These are phyloP conservation scores for Annulohypoxylon bovei DNA, from an alignment of 495 filamentous ascomycete species.

Conservation along the genomic window DNA sequence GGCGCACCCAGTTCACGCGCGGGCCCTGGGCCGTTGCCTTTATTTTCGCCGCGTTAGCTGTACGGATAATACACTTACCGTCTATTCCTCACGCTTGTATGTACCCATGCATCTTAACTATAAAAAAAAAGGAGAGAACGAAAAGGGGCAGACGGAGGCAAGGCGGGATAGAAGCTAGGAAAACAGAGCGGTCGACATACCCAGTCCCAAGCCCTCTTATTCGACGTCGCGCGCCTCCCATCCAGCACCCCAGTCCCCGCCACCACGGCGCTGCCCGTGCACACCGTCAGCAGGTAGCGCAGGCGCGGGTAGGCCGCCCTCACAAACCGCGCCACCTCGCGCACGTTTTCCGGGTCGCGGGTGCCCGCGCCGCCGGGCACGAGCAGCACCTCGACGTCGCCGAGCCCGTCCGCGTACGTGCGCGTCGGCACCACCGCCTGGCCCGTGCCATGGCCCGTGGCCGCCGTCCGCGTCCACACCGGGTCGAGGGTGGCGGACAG, in stretches of 20 bases:
- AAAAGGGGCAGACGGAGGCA: not conserved
- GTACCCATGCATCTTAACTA: no score
- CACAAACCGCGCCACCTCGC: constrained; percentile 58
- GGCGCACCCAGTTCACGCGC: constrained; percentile 66
- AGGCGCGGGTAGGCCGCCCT: constrained; percentile 52
- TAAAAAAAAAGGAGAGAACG: no score
- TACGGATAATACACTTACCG: no score
- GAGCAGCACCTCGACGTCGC: constrained; percentile 69
- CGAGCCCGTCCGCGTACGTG: constrained; percentile 60
- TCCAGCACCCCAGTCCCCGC: constrained; percentile 68
- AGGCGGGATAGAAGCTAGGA: not conserved
- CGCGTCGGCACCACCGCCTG: constrained; percentile 69
- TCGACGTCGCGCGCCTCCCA: constrained; percentile 66
- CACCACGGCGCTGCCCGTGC: constrained; percentile 64
- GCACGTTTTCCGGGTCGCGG: constrained; percentile 50
- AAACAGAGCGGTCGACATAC: constrained; percentile 22
- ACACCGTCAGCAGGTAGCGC: constrained; percentile 69
- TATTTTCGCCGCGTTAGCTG: not conserved
- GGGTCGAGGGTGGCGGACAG: constrained; percentile 64
- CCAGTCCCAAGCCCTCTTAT: constrained; percentile 56
- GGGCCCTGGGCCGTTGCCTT: constrained; percentile 50
- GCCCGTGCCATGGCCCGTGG: constrained; percentile 46
- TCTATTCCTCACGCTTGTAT: no score
- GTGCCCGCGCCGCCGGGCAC: constrained; percentile 72
- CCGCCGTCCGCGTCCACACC: constrained; percentile 45